Conservation (phyloP, 169 alveolate species). For the Plasmodium ovale region DNA sequence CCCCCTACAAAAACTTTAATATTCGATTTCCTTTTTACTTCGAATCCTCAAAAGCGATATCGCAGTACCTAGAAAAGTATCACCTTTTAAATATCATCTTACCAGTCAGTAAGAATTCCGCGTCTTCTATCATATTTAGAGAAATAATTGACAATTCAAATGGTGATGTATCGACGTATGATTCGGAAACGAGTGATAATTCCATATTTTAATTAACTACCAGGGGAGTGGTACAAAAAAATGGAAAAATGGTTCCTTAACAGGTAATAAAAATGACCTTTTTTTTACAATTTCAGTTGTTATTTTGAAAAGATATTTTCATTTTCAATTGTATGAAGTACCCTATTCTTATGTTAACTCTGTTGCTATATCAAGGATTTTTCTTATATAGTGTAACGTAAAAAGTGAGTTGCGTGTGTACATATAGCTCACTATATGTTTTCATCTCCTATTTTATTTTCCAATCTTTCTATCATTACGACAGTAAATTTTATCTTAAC, state of each 20-base stretch:
- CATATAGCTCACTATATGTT: no score
- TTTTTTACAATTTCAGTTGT: no score
- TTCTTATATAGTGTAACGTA: no score
- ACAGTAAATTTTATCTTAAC: no score
- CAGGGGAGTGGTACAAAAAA: neutral
- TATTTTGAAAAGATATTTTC: no score
- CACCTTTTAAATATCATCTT: slow-evolving; percentile 66
- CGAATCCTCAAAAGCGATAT: slow-evolving; percentile 55
- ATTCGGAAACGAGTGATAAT: slow-evolving; percentile 54
- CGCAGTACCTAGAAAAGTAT: slow-evolving; percentile 60
- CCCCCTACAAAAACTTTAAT: slow-evolving; percentile 62
- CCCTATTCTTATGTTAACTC: no score
- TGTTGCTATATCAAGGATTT: no score
- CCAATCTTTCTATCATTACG: no score
- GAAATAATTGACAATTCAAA: neutral
- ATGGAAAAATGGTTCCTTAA: neutral
- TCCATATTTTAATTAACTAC: slow-evolving; percentile 56
- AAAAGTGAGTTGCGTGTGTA: no score
- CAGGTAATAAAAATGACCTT: no score
- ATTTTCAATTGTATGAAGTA: no score
- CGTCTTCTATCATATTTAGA: slow-evolving; percentile 23
- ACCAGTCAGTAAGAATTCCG: slow-evolving; percentile 53
- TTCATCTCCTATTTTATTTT: no score
- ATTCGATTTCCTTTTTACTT: slow-evolving; percentile 74
- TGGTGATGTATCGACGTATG: neutral